These are phyloP conservation scores for Colletotrichum sp. DNA, from an alignment of 2,329 filamentous ascomycete species.

Conservation along the genomic window DNA sequence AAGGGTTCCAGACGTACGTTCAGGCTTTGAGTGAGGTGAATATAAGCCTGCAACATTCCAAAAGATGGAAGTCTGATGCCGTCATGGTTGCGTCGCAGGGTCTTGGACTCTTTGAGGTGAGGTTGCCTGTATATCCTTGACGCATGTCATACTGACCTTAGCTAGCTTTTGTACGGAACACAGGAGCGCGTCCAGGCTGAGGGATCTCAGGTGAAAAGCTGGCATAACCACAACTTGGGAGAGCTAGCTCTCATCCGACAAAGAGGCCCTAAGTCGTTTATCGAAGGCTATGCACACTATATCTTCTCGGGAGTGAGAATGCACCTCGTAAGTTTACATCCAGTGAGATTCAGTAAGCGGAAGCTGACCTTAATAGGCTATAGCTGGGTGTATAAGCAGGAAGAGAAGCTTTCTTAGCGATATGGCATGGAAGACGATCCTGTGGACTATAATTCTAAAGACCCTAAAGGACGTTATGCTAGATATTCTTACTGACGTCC, in stretches of 20 bases:
- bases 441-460: slow-evolving; percentile 32
- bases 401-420: slow-evolving; percentile 24
- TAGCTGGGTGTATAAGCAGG: neutral
- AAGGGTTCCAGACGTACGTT: slow-evolving; percentile 24
- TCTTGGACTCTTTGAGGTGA: slow-evolving; percentile 23
- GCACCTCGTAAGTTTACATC: slow-evolving; percentile 16
- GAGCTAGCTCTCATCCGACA: slow-evolving; percentile 8
- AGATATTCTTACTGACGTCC: slow-evolving; percentile 33
- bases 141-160: neutral
- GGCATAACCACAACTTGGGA: slow-evolving; percentile 18
- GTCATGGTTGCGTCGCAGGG: neutral
- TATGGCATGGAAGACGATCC: slow-evolving; percentile 33
- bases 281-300: slow-evolving; percentile 19
- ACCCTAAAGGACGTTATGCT: slow-evolving; percentile 31
- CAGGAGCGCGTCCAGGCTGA: neutral
- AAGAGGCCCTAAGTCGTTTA: neutral
- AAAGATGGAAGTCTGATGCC: neutral
- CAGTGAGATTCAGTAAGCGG: neutral
- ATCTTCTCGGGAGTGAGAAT: slow-evolving; percentile 25
- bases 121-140: neutral
- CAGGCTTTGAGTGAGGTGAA: slow-evolving; percentile 17
- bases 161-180: slow-evolving; percentile 17
- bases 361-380: neutral
- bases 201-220: slow-evolving; percentile 7
- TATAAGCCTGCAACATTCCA: neutral